Conservation (phyloP, 495 filamentous ascomycete genomes). For the Xylaria intraflava region DNA sequence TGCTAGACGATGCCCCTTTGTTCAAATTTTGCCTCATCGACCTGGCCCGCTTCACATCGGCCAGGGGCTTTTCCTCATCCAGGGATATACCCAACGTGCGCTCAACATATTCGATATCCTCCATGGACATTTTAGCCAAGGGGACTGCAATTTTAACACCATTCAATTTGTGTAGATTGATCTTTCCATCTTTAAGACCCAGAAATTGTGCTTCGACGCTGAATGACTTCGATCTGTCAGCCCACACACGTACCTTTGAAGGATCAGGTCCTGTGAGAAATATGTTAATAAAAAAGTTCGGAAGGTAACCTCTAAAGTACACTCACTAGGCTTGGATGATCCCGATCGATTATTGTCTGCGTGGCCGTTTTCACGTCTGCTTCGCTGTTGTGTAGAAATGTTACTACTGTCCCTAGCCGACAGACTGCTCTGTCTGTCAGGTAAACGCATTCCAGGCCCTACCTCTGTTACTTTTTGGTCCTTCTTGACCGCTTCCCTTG, state of each 20-base stretch:
- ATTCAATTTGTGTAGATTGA: slow-evolving; percentile 95
- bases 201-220: slow-evolving; percentile 97
- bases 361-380: slow-evolving; percentile 59
- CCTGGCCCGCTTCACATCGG: slow-evolving; percentile 58
- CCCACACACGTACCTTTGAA: slow-evolving; percentile 84
- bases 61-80: slow-evolving; percentile 93
- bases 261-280: slow-evolving; percentile 65
- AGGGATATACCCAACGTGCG: slow-evolving; percentile 75
- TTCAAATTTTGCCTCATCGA: slow-evolving; percentile 17
- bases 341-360: slow-evolving; percentile 37
- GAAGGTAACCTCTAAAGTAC: background rate
- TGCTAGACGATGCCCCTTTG: slow-evolving; percentile 21
- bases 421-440: slow-evolving; percentile 63
- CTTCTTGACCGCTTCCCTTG: slow-evolving; percentile 65
- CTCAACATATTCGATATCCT: slow-evolving; percentile 94
- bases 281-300: background rate
- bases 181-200: slow-evolving; percentile 87
- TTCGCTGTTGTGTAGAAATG: slow-evolving; percentile 57
- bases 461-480: slow-evolving; percentile 63
- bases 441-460: slow-evolving; percentile 65
- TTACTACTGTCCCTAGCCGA: slow-evolving; percentile 52
- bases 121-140: slow-evolving; percentile 86
- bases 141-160: slow-evolving; percentile 98
- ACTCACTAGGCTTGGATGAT: slow-evolving; percentile 70
- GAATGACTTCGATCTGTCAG: slow-evolving; percentile 88